Evolutionary conservation across 352 stramenopile genomes (phyloP).

Genomic region (Phytophthora europaea): DNA sequence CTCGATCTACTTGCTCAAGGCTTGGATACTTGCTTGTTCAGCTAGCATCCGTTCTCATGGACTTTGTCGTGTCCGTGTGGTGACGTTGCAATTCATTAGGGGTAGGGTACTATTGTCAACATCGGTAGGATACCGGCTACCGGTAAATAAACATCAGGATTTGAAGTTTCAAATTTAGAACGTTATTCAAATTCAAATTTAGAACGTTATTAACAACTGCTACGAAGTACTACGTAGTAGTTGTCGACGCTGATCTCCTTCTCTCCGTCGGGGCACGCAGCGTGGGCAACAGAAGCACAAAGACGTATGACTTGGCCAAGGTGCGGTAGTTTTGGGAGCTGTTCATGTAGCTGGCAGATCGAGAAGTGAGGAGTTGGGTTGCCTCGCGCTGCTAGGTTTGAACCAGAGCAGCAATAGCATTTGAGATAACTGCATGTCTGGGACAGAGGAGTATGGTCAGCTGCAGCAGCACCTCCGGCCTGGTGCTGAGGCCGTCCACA

Average conservation of each 20-base stretch:
- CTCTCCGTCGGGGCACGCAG: conserved; percentile 19
- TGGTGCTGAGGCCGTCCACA: too few species aligned
- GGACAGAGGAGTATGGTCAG: too few species aligned
- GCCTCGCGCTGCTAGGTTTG: too few species aligned
- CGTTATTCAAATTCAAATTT: too few species aligned
- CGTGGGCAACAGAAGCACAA: conserved; percentile 1
- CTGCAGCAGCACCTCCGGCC: too few species aligned
- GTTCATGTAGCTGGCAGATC: background rate
- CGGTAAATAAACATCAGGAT: background rate
- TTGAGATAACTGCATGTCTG: too few species aligned
- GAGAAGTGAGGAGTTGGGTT: background rate
- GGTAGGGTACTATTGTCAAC: background rate
- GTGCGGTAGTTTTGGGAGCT: background rate
- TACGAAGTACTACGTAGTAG: too few species aligned
- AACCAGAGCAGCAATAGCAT: too few species aligned
- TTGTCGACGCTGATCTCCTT: conserved; percentile 32
- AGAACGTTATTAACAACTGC: too few species aligned
- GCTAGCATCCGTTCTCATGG: too few species aligned
- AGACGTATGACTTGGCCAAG: conserved; percentile 16
- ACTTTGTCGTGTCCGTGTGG: background rate
- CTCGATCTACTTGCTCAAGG: background rate
- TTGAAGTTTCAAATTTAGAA: background rate
- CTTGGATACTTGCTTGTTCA: background rate
- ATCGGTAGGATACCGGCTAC: background rate
- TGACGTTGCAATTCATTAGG: background rate